phyloP scores from a whole-genome alignment of 495 filamentous ascomycete genomes.

The Bacidia rubella region DNA sequence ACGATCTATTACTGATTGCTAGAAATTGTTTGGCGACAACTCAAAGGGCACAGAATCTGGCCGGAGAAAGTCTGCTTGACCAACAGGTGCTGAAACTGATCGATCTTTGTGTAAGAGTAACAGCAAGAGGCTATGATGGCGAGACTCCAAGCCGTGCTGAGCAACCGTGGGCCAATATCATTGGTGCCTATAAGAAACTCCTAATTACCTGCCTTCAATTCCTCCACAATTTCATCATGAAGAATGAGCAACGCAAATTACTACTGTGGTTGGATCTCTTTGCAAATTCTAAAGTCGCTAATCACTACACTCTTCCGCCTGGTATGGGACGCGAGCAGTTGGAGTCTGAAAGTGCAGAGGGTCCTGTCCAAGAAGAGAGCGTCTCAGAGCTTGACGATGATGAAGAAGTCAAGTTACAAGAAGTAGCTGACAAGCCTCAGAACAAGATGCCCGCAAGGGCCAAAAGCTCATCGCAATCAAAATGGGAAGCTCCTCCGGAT shows the following conservation, averaged over 20 bases:
- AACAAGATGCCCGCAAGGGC: background rate
- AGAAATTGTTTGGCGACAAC: constrained; percentile 74
- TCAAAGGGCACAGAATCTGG: constrained; percentile 74
- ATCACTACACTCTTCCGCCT: constrained; percentile 20
- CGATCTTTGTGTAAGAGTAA: constrained; percentile 72
- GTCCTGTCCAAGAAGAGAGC: background rate
- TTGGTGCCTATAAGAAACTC: constrained; percentile 69
- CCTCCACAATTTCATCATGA: constrained; percentile 81
- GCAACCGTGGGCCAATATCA: constrained; percentile 59
- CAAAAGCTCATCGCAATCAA: too few species aligned
- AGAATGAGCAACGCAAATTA: constrained; percentile 84
- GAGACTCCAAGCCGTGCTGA: constrained; percentile 53
- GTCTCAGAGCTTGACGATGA: background rate
- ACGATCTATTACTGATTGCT: constrained; percentile 72
- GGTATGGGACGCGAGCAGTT: constrained; percentile 9
- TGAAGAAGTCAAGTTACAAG: background rate
- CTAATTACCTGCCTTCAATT: constrained; percentile 82
- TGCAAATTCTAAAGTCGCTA: constrained; percentile 43
- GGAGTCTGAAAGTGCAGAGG: background rate
- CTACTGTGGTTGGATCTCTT: constrained; percentile 81
- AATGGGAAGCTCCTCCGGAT: too few species aligned
- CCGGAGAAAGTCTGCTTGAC: constrained; percentile 63
- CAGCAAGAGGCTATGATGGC: constrained; percentile 78
- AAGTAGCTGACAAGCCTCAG: background rate
- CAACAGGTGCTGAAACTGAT: constrained; percentile 72